A percentile compares a stretch with the other conserved stretches of the same genome.
These are phyloP conservation scores for Rhodosporidiobolus sp. DNA, from an alignment of 768 basidiomycete species.

Conservation along the genomic window DNA sequence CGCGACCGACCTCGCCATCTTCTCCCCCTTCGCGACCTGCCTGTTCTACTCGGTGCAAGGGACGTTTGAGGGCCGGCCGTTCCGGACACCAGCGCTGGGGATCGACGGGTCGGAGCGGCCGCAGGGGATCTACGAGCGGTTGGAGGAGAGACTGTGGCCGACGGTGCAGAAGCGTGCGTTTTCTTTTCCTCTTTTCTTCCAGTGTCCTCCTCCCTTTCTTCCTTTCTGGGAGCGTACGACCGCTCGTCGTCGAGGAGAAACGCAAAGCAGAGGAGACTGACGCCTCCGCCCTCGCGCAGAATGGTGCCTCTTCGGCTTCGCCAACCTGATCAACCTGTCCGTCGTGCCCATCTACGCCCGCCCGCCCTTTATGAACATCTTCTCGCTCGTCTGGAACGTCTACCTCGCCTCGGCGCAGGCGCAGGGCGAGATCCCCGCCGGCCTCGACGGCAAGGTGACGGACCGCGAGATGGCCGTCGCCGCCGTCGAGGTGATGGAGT, in stretches of 20 bases:
- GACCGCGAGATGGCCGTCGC: slow-evolving; percentile 10
- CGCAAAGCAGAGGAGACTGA: background rate
- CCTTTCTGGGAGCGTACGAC: too few species aligned
- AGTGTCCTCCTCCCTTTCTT: too few species aligned
- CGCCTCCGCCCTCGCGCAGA: slow-evolving; percentile 2
- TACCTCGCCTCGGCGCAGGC: slow-evolving; percentile 17
- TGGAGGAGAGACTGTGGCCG: slow-evolving; percentile 32
- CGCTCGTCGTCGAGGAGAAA: too few species aligned
- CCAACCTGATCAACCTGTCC: slow-evolving; percentile 5
- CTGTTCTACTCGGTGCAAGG: slow-evolving; percentile 38
- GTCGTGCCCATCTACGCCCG: slow-evolving; percentile 41
- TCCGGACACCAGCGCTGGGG: background rate
- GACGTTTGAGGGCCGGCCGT: slow-evolving; percentile 23
- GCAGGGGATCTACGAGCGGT: slow-evolving; percentile 39
- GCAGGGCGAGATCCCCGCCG: slow-evolving; percentile 6
- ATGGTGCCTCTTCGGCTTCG: slow-evolving; percentile 12
- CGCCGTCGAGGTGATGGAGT: slow-evolving; percentile 30
- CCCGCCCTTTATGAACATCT: slow-evolving; percentile 42
- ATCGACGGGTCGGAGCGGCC: background rate
- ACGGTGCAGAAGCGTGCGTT: slow-evolving; percentile 22
- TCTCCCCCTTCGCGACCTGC: slow-evolving; percentile 39
- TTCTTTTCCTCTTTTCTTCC: background rate
- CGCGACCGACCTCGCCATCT: slow-evolving; percentile 33
- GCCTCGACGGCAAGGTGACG: background rate
- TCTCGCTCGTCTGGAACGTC: slow-evolving; percentile 24